A percentile compares a stretch with the other conserved stretches of the same genome.
Conservation (phyloP, 345 rosid species). For the Eutrema japonicum region DNA sequence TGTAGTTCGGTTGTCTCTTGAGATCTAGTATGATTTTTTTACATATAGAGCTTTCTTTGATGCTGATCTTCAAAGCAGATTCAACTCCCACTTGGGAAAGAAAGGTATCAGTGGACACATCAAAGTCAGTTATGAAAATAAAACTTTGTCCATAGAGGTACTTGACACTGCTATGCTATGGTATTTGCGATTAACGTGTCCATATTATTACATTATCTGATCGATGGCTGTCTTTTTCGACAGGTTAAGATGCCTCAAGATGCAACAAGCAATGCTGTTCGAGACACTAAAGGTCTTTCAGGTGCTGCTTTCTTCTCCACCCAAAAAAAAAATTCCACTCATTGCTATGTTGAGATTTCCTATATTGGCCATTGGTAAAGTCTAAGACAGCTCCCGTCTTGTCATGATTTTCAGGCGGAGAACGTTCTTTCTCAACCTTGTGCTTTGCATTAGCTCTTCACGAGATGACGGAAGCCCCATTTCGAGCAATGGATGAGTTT, state of each 20-base stretch:
- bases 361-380: conserved; percentile 3
- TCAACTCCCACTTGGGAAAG: conserved; percentile 78
- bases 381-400: conserved; percentile 15
- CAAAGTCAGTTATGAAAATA: conserved; percentile 69
- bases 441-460: conserved; percentile 96
- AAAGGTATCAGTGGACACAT: conserved; percentile 89
- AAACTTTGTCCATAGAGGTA: conserved; percentile 86
- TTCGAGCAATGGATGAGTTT: conserved; percentile 99
- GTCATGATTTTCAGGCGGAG: conserved; percentile 66
- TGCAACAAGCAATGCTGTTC: conserved; percentile 71
- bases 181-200: neutral
- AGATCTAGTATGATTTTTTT: conserved; percentile 14
- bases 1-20: conserved; percentile 9
- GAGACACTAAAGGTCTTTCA: conserved; percentile 95
- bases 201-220: conserved; percentile 6
- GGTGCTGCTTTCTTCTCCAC: conserved; percentile 50
- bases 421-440: conserved; percentile 94
- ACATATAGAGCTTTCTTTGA: conserved; percentile 4
- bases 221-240: conserved; percentile 28
- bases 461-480: conserved; percentile 90
- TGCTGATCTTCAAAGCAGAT: conserved; percentile 52
- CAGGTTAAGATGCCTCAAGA: conserved; percentile 99
- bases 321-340: neutral
- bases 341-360: neutral
- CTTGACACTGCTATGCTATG: conserved; percentile 26